Conservation (phyloP, 2,329 filamentous ascomycete genomes). For the Nannizzia gypsea region DNA sequence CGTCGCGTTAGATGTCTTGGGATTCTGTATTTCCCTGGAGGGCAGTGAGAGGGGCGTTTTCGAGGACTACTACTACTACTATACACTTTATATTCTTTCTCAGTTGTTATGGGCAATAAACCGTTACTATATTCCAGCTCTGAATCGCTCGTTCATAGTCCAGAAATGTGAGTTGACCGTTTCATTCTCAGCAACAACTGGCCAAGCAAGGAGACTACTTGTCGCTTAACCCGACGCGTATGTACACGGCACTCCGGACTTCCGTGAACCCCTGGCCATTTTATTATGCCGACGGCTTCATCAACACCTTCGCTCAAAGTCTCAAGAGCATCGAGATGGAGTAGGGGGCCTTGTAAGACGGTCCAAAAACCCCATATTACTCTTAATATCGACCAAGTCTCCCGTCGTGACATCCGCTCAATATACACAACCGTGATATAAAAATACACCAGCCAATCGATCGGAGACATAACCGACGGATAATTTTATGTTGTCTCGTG, state of each 20-base stretch:
- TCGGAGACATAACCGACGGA: neutral
- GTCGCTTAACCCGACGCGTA: neutral
- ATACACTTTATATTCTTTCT: neutral
- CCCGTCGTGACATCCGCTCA: neutral
- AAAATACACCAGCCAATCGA: neutral
- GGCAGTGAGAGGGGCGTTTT: neutral
- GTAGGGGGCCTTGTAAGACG: neutral
- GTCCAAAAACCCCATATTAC: too few species aligned
- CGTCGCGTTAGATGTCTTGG: neutral
- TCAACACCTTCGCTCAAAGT: neutral
- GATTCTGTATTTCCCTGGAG: neutral
- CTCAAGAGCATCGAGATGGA: neutral
- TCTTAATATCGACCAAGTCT: too few species aligned
- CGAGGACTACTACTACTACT: neutral
- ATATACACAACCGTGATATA: neutral
- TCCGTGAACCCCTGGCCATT: neutral
- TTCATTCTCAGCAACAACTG: neutral
- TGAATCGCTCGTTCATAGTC: neutral
- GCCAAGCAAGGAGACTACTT: neutral
- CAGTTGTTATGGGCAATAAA: neutral
- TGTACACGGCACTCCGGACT: neutral
- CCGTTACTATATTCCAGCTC: neutral
- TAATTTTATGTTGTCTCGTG: neutral
- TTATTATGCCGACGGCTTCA: neutral
- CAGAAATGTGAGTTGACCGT: neutral